These are phyloP conservation scores for Exserohilum rostratum DNA, from an alignment of 2,329 filamentous ascomycete species.

Conservation along the genomic window DNA sequence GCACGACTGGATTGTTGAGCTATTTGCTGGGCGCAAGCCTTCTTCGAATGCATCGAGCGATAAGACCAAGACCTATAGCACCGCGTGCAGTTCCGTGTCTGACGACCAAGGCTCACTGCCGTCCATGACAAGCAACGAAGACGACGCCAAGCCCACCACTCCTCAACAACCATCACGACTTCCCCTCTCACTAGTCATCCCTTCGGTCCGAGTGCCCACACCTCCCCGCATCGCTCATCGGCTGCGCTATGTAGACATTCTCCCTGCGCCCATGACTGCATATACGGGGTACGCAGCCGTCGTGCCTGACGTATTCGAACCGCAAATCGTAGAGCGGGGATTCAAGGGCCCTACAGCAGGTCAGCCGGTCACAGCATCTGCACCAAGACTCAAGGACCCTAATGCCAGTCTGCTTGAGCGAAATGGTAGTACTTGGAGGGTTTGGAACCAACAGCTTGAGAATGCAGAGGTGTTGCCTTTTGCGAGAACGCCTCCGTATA, in stretches of 20 bases:
- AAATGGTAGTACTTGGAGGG: slow-evolving; percentile 10
- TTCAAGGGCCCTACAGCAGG: slow-evolving; percentile 6
- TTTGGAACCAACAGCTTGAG: slow-evolving; percentile 10
- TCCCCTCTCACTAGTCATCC: slow-evolving; percentile 3
- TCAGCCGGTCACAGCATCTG: background rate
- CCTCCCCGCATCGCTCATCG: background rate
- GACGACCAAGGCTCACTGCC: background rate
- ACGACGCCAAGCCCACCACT: background rate
- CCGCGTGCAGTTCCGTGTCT: background rate
- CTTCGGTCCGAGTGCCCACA: background rate
- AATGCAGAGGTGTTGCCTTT: slow-evolving; percentile 10
- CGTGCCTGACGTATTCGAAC: slow-evolving; percentile 7
- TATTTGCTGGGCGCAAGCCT: slow-evolving; percentile 18
- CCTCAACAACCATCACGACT: slow-evolving; percentile 1
- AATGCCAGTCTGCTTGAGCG: slow-evolving; percentile 13
- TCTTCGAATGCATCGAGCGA: background rate
- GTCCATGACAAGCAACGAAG: background rate
- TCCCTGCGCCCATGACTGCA: slow-evolving; percentile 4
- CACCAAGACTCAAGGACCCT: slow-evolving; percentile 1
- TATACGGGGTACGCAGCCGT: slow-evolving; percentile 13
- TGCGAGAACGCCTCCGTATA: background rate
- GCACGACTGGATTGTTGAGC: slow-evolving; percentile 11
- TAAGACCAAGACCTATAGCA: background rate
- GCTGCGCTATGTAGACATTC: background rate
- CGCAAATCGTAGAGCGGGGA: slow-evolving; percentile 13